Evolutionary conservation across 768 basidiomycete genomes (phyloP).

Genomic region (Pleurotus ostreatus): DNA sequence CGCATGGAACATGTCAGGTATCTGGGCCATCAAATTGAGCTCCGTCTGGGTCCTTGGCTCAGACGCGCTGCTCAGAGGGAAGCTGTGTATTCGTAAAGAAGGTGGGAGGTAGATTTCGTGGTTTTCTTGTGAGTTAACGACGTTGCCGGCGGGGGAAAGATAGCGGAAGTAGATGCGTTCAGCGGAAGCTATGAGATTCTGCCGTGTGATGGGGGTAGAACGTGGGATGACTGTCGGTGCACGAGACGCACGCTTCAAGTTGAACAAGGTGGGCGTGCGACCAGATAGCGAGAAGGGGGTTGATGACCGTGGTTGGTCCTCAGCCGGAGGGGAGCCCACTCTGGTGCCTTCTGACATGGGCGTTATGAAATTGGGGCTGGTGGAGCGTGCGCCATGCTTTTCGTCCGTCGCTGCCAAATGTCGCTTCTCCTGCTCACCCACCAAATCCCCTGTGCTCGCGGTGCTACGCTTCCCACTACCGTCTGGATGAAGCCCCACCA

Average conservation of each 20-base stretch:
- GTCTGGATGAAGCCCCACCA: constrained; percentile 71
- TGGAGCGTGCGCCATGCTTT: constrained; percentile 44
- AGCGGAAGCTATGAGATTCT: constrained; percentile 87
- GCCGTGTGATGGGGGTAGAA: constrained; percentile 83
- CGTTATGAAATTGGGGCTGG: constrained; percentile 52
- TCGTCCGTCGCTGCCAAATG: constrained; percentile 50
- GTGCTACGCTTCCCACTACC: constrained; percentile 70
- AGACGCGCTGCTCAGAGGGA: constrained; percentile 74
- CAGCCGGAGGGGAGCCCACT: constrained; percentile 43
- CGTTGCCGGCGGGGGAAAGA: constrained; percentile 76
- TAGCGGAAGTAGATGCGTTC: constrained; percentile 97
- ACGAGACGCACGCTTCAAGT: constrained; percentile 64
- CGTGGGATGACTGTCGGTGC: constrained; percentile 95
- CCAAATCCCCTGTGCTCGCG: constrained; percentile 69
- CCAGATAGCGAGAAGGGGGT: constrained; percentile 78
- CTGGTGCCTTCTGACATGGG: constrained; percentile 39
- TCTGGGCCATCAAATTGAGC: constrained; percentile 74
- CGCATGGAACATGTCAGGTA: constrained; percentile 94
- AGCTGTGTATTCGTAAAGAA: constrained; percentile 83
- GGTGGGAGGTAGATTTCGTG: constrained; percentile 98
- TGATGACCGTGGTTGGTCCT: constrained; percentile 57
- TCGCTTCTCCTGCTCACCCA: constrained; percentile 68
- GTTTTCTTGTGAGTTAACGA: constrained; percentile 78
- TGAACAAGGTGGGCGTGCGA: constrained; percentile 72
- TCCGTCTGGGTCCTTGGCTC: constrained; percentile 72